Evolutionary conservation across 139 green algal genomes (phyloP), one percentile per base, ranked within the genome.

Genomic region (Pleodorina starrii): DNA sequence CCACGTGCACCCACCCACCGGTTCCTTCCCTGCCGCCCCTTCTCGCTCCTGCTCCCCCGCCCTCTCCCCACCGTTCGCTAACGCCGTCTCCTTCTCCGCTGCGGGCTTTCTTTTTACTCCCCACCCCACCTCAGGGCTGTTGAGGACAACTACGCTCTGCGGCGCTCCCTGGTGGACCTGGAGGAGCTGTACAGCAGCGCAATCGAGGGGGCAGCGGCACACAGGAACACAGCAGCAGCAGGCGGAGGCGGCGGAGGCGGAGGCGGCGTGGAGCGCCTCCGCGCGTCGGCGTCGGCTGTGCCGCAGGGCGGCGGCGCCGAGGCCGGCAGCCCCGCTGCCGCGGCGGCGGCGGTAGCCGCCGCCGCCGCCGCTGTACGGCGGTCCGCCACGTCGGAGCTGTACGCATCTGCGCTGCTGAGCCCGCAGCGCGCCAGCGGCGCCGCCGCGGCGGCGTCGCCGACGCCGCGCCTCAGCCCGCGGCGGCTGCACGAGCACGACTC

Each of bases 121-220:
- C n/a, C n/a, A n/a, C n/a, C n/a, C n/a, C n/a, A n/a, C n/a, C 29
- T 66, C 83, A 89, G 84, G 69, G 84, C 84, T 2, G 84, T 89
- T 35, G 84, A 89, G 50, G 84, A 89, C 48, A 89, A 89, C 36
- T 72, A 81, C 50, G 71, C 84, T 5, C 69, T 89, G 36, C 48
- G 84, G 7, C 48, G 50, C 36, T 89, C 69, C 36, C 69, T 89
- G 50, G 48, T 57, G 69, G 69, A 89, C 35, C 84, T 89, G 69
- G 69, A 89, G 69, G 25, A 83, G 27, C 84, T 71, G 16, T 89
- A 89, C 82, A 71, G 25, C 29, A 17, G 32, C 17, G 43, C 82
- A 27, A 27, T 46, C 4, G 63, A 63, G 19, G 60, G 42, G 17
- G 76, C 14, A 25, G n/a, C n/a, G n/a, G n/a, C n/a, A n/a, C n/a